Conservation (phyloP, 345 rosid species). For the Eucalyptus regnans region DNA sequence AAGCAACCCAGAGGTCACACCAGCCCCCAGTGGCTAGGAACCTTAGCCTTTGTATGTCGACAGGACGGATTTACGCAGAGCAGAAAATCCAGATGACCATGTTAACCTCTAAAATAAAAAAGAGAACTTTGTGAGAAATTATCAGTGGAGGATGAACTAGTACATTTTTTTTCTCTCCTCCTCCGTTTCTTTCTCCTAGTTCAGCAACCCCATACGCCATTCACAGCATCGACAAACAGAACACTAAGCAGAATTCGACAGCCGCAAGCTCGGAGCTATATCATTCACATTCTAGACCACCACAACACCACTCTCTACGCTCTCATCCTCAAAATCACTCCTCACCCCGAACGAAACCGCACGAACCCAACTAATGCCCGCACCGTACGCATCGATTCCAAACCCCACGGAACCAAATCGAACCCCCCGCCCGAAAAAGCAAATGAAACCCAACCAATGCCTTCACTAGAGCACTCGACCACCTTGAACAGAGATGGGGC, state of each 20-base stretch:
- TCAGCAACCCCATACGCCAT: background rate
- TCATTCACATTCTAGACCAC: background rate
- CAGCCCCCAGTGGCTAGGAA: background rate
- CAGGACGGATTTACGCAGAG: background rate
- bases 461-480: background rate
- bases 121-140: background rate
- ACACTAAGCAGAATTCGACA: background rate
- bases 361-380: background rate
- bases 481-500: background rate
- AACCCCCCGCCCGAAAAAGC: background rate
- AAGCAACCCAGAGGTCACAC: background rate
- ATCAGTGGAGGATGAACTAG: background rate
- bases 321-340: background rate
- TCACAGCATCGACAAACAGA: background rate
- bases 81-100: background rate
- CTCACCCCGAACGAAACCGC: background rate
- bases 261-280: background rate
- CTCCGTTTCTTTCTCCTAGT: background rate
- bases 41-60: background rate
- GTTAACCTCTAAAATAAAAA: background rate
- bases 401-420: background rate
- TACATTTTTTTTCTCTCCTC: background rate
- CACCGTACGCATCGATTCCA: background rate
- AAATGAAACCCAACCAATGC: background rate
- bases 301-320: accelerated